Evolutionary conservation across 2,329 filamentous ascomycete genomes (phyloP), one percentile per base, ranked within the genome.

Genomic region (Aspergillus ruber): DNA sequence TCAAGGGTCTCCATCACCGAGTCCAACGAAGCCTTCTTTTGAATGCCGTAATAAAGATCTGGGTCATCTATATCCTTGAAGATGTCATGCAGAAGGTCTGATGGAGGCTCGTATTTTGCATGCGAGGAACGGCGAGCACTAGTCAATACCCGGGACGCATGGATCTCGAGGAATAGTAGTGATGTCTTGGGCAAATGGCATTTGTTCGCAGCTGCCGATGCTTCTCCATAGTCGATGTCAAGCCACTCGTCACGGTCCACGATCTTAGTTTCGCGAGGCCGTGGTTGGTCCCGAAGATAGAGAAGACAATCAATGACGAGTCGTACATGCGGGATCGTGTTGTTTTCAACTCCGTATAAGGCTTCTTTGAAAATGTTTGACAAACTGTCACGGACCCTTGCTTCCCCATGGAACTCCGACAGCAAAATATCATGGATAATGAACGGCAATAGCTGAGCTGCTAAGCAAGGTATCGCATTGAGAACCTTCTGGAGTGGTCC

Each of bases 61-160:
- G 90, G 91, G 60, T 99, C 94, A 61, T 96, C 90, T 42, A 98
- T 86, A 51, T 88, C 91, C 62, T 88, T 86, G 64, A 93, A 98
- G 2, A 98, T 90, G 1, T 80, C 75, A 40, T 95, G 76, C 10
- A 97, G 74, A 1, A 94, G 75, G 25, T 87, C 81, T 3, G 80
- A 77, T 6, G 87, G 79, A 21, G 83, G 71, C 42, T 74, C 63
- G 55, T 55, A 67, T 64, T 78, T 74, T 42, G 74, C 61, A 2
- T 74, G 70, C 2, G 85, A 89, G 7, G 86, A 85, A 43, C 87
- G 80, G 49, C 87, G 78, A 39, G 85, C 85, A 15, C 76, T 69
- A 29, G 79, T 75, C 2, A 73, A 63, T 1, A 71, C 67, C 38
- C 83, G 80, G 0, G 81, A 81, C 18, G 79, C 75, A 25, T 79